Percentiles rank a stretch among this genome's conserved stretches.
Evolutionary conservation across 2,329 filamentous ascomycete species (phyloP).

Genomic region (Ilyonectria destructans): DNA sequence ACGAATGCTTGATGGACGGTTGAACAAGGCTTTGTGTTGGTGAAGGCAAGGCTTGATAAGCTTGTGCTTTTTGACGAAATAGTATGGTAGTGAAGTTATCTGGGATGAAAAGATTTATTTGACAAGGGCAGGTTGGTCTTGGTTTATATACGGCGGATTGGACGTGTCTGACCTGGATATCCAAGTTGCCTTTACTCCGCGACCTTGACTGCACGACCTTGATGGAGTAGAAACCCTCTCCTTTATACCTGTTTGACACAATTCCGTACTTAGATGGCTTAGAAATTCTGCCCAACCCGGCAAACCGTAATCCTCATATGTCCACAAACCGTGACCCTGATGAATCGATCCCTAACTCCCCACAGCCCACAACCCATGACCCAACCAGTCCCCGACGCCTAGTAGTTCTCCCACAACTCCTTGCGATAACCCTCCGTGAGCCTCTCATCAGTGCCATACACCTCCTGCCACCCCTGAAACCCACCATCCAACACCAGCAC

Average conservation of each 20-base stretch:
- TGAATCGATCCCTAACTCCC: neutral
- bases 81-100: neutral
- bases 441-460: constrained; percentile 82
- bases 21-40: neutral
- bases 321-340: neutral
- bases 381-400: neutral
- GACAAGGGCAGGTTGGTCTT: neutral
- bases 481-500: constrained; percentile 88
- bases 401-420: constrained; percentile 84
- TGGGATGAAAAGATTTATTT: neutral
- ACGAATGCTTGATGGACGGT: neutral
- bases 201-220: neutral
- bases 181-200: neutral
- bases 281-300: neutral
- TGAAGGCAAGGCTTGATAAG: neutral
- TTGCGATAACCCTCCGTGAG: constrained; percentile 89
- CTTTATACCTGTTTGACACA: neutral
- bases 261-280: neutral
- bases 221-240: neutral
- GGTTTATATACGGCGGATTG: neutral
- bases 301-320: neutral
- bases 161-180: neutral
- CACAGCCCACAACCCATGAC: neutral
- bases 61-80: neutral
- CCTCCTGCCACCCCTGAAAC: constrained; percentile 92